phyloP scores from a whole-genome alignment of 2,329 filamentous ascomycete genomes.

The Acrocalymma vagum region DNA sequence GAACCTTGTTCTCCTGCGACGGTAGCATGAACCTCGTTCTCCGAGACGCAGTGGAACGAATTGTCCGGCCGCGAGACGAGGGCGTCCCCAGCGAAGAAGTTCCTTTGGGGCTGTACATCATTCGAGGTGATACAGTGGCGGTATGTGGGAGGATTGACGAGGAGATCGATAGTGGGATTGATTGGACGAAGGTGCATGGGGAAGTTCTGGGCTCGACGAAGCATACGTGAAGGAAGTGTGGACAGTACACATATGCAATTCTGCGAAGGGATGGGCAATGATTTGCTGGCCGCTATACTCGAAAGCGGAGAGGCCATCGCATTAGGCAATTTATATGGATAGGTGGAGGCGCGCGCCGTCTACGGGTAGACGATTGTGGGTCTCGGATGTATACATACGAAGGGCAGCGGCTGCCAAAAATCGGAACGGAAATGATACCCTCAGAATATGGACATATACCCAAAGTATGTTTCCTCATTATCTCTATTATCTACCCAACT shows the following conservation, averaged over 20 bases:
- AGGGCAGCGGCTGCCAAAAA: too few relatives aligned
- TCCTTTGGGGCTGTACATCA: constrained; percentile 86
- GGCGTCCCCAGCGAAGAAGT: constrained; percentile 81
- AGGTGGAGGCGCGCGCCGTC: too few relatives aligned
- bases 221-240: constrained; percentile 58
- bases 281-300: too few relatives aligned
- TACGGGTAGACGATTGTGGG: too few relatives aligned
- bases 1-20: constrained; percentile 85
- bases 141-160: constrained; percentile 91
- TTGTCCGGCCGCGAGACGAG: constrained; percentile 87
- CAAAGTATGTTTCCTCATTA: constrained; percentile 14
- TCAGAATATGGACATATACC: constrained; percentile 6
- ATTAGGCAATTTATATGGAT: too few relatives aligned
- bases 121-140: constrained; percentile 94
- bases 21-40: constrained; percentile 94
- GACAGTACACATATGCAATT: too few relatives aligned
- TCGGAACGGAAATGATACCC: constrained; percentile 18
- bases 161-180: constrained; percentile 85
- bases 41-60: constrained; percentile 82
- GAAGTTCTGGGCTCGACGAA: constrained; percentile 85
- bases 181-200: constrained; percentile 91
- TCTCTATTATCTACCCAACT: constrained; percentile 2
- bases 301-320: too few relatives aligned
- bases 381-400: too few relatives aligned
- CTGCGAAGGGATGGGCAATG: too few relatives aligned